Base-by-base conservation (phyloP, 202 grass and related monocot species). In the Bolboschoenoplectus hybrid region DNA sequence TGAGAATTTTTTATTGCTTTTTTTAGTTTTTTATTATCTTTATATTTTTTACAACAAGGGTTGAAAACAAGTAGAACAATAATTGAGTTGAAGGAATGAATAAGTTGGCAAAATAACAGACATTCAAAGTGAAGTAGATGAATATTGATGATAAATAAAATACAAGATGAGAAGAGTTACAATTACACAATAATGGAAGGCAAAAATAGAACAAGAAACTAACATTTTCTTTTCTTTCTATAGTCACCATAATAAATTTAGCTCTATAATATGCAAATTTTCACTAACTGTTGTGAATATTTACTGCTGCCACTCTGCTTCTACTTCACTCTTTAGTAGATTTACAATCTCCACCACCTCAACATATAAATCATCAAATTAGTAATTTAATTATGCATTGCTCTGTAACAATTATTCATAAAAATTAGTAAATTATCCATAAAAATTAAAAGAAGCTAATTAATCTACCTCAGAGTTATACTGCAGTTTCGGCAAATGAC, bases 261-360 rank as follows among this genome's bases (percentile, higher is more conserved):
- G 38, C 1, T 70, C 67, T 55, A 76, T 2, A 52, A 7, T 76
- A 53, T 55, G 32, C 4, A 8, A 53, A 38, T 38, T 38, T 77
- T 46, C 9, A 34, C 35, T 38, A 7, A 75, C 7, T 38, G 26
- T 0, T 53, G 49, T 35, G 46, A 75, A 55, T 3, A 76, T 16
- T 76, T 49, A 76, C 72, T 55, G 49, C 49, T 77, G 47, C 49
- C 20, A 56, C 49, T 53, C 73, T 7, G 34, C 50, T 17, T 77
- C 73, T 4, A 55, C 53, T 77, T 89, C 85, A 7, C 81, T 70
- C 46, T 87, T 87, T 43, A 92, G 52, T 57, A 86, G 52, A 71
- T 67, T 80, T 45, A 89, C 12, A 52, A 69, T 84, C 70, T 92
- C 91, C 71, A 61, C 69, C 17, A 92, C 81, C 91, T 89, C 74